Base-by-base conservation (phyloP, 1,139 yeast genomes). In the Diutina mesorugosa region DNA sequence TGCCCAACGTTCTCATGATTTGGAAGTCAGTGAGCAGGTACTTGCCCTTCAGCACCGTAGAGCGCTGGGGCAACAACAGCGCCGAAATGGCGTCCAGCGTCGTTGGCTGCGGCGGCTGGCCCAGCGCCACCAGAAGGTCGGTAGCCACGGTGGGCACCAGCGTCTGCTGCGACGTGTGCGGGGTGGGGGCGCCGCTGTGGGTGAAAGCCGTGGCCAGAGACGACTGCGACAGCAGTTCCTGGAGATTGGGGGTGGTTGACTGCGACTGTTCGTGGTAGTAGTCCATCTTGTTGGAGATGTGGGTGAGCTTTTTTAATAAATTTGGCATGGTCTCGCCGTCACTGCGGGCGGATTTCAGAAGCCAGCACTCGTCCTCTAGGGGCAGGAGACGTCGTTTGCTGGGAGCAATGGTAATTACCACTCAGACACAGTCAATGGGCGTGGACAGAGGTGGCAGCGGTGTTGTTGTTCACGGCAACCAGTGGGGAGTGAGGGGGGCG, bases 1-100 rank as follows among this genome's bases (percentile, higher is more conserved):
- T 81, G 2, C 85, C 85, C 57, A 81, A 69, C 6, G 85, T 81
- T 59, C 84, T 70, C 69, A 81, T 70, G 54, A 80, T 72, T 56
- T 74, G 77, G 62, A 81, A 81, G 63, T 81, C 85, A 46, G 72
- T 69, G 46, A 81, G 65, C 5, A 81, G 72, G 63, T 80, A 80
- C 63, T 80, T 80, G n/a, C 85, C 85, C 60, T 79, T 80, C 51
- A 84, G 60, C 9, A 58, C 61, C 14, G 62, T 60, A 69, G 41
- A 55, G n/a, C 47, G 32, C 18, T 45, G 47, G 14, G 55, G 55
- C 28, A 52, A 45, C 48, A 52, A 45, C 47, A 45, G 45, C 28
- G 55, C 48, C 53, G 26, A 18, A n/a, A 50, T 50, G 29, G 53
- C 53, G 41, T 29, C 35, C 53, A 16, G 35, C 16, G 53, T 32